These are phyloP conservation scores for Globisporangium rhizosaccharum DNA, from an alignment of 352 stramenopile genomes.

Conservation along the genomic window DNA sequence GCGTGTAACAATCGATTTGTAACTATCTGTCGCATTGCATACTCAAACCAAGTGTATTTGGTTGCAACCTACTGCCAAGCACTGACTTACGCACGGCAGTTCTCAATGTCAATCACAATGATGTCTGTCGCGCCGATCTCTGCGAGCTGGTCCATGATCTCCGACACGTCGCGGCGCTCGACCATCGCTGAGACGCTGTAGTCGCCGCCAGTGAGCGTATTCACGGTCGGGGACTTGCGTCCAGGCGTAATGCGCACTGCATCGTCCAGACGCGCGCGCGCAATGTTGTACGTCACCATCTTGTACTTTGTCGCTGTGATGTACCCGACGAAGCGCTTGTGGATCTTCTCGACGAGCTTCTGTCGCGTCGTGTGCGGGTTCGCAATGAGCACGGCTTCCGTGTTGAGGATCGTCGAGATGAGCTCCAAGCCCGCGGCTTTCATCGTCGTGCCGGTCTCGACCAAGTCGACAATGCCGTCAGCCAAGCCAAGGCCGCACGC, in stretches of 20 bases:
- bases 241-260: slow-evolving; percentile 92
- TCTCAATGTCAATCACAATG: slow-evolving; percentile 94
- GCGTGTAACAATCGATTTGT: slow-evolving; percentile 12
- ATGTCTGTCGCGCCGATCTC: slow-evolving; percentile 96
- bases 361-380: slow-evolving; percentile 75
- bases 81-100: slow-evolving; percentile 79
- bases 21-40: background rate
- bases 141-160: slow-evolving; percentile 96
- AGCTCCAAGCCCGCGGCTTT: slow-evolving; percentile 94
- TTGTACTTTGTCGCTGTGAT: slow-evolving; percentile 96
- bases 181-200: slow-evolving; percentile 92
- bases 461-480: slow-evolving; percentile 97
- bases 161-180: slow-evolving; percentile 82
- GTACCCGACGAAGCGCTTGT: slow-evolving; percentile 95
- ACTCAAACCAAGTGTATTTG: background rate
- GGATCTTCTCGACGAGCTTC: slow-evolving; percentile 76
- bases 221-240: slow-evolving; percentile 93
- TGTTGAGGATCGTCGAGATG: slow-evolving; percentile 90
- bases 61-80: too few species aligned
- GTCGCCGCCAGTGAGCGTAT: slow-evolving; percentile 80
- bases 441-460: slow-evolving; percentile 99
- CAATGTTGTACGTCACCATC: slow-evolving; percentile 98
- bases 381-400: slow-evolving; percentile 90
- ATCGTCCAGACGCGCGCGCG: slow-evolving; percentile 79
- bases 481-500: slow-evolving; percentile 96